phyloP scores from a whole-genome alignment of 345 rosid species.

The Erucastrum elatum region DNA sequence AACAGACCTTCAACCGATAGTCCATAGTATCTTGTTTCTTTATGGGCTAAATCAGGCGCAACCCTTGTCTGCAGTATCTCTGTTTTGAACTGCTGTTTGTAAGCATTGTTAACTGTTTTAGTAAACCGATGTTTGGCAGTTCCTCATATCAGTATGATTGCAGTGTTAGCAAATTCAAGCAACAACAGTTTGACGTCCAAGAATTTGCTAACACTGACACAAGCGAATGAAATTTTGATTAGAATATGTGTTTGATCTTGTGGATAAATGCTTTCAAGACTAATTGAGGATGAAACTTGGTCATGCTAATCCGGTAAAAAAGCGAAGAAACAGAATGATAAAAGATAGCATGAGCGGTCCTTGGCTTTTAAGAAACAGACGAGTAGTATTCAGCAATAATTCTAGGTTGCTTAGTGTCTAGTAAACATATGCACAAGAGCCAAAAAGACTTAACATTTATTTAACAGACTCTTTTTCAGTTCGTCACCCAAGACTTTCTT shows the following conservation, averaged over 20 bases:
- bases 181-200: background rate
- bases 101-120: background rate
- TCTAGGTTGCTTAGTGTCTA: background rate
- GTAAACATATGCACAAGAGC: background rate
- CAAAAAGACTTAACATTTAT: background rate
- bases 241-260: background rate
- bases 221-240: background rate
- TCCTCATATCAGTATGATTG: background rate
- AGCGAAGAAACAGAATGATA: background rate
- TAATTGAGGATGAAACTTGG: background rate
- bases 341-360: background rate
- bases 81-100: no score
- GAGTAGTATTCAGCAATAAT: background rate
- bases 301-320: background rate
- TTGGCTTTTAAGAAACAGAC: background rate
- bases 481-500: conserved; percentile 1
- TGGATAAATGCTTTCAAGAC: background rate
- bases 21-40: background rate
- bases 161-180: no score
- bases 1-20: background rate
- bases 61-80: background rate
- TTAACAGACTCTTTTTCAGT: background rate
- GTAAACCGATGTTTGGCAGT: background rate
- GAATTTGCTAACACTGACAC: background rate
- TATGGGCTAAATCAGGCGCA: background rate